Evolutionary conservation across 148 eudicot genomes (phyloP).

Genomic region (Vaccinium darrowii): DNA sequence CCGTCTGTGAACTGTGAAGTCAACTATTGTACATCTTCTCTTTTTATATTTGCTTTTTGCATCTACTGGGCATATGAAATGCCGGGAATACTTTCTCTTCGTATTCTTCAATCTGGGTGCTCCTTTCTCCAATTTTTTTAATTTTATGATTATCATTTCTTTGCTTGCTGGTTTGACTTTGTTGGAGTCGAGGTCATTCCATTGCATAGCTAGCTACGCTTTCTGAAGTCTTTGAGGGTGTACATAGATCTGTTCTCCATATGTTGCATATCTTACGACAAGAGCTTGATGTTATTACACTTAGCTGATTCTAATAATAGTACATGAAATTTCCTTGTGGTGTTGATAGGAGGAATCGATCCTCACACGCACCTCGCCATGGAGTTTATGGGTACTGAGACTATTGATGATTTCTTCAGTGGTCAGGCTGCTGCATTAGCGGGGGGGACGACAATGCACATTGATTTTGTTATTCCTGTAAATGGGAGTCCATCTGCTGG

Average conservation of each 20-base stretch:
- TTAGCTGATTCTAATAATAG: background rate
- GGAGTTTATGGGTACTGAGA: slow-evolving; percentile 86
- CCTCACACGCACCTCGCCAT: slow-evolving; percentile 90
- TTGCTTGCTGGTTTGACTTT: background rate
- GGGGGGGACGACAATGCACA: slow-evolving; percentile 99
- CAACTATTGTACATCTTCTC: background rate
- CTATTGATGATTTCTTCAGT: slow-evolving; percentile 88
- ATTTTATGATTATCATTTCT: background rate
- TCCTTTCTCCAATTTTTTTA: background rate
- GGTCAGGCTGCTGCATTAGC: slow-evolving; percentile 98
- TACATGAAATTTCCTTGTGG: background rate
- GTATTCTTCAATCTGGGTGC: background rate
- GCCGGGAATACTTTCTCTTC: background rate
- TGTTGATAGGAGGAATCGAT: slow-evolving; percentile 87
- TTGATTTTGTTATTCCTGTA: slow-evolving; percentile 90
- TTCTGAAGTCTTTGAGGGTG: background rate
- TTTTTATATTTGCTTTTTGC: background rate
- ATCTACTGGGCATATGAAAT: background rate
- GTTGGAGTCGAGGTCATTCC: background rate
- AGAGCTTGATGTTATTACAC: background rate
- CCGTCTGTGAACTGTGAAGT: background rate
- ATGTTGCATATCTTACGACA: background rate
- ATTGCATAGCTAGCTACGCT: background rate
- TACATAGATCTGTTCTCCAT: background rate
- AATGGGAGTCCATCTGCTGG: slow-evolving; percentile 82